phyloP scores from a whole-genome alignment of 225 moss, liverwort and hornwort species.

The Marchantia polymorpha region DNA sequence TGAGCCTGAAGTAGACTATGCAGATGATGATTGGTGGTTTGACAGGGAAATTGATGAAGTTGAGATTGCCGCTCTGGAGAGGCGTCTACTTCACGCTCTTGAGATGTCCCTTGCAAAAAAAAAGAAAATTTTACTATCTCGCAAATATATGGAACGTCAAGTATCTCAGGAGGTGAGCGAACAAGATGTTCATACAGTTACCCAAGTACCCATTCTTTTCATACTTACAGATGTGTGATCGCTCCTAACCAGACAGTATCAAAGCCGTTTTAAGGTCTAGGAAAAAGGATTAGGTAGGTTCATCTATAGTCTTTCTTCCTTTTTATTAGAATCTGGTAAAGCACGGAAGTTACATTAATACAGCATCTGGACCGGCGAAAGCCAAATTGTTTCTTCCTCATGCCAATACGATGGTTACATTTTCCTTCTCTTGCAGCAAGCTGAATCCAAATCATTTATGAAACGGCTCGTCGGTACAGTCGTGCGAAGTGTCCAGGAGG shows the following conservation, averaged over 20 bases:
- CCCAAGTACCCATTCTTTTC: no score
- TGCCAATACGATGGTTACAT: no score
- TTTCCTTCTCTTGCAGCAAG: conserved; percentile 29
- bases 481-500: conserved; percentile 51
- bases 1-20: conserved; percentile 35
- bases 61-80: conserved; percentile 55
- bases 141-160: conserved; percentile 51
- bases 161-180: conserved; percentile 46
- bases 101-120: conserved; percentile 54
- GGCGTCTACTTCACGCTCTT: conserved; percentile 55
- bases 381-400: no score
- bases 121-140: conserved; percentile 50
- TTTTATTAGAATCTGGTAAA: no score
- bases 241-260: no score
- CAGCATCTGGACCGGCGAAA: no score
- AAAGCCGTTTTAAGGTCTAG: background rate
- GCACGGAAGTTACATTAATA: no score
- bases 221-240: no score
- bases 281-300: background rate
- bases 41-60: conserved; percentile 66
- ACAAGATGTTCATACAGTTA: background rate
- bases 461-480: conserved; percentile 50
- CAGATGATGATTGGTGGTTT: conserved; percentile 36
- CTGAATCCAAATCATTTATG: conserved; percentile 55
- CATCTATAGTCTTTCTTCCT: no score